Evolutionary conservation across 2,329 filamentous ascomycete species (phyloP).

Genomic region (Karstenula rhodostoma): DNA sequence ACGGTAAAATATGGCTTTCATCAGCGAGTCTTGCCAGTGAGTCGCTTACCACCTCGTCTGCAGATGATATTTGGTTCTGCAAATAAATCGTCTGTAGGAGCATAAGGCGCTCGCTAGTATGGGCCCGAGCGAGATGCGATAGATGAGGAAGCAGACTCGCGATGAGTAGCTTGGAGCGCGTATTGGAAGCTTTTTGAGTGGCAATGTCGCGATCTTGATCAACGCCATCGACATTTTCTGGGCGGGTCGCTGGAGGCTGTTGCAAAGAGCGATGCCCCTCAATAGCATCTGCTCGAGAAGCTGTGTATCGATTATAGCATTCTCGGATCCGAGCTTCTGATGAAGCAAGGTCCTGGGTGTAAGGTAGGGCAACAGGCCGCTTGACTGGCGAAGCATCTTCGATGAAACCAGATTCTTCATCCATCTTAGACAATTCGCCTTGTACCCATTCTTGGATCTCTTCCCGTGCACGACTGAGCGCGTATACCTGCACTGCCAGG

Average conservation of each 20-base stretch:
- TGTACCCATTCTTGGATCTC: slow-evolving; percentile 62
- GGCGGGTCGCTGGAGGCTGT: slow-evolving; percentile 8
- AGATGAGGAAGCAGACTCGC: slow-evolving; percentile 42
- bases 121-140: slow-evolving; percentile 33
- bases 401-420: slow-evolving; percentile 46
- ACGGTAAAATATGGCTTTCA: slow-evolving; percentile 50
- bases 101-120: slow-evolving; percentile 40
- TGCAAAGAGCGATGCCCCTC: slow-evolving; percentile 31
- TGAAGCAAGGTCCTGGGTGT: slow-evolving; percentile 25
- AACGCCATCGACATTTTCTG: slow-evolving; percentile 1
- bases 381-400: slow-evolving; percentile 47
- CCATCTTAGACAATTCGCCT: slow-evolving; percentile 55
- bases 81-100: slow-evolving; percentile 47
- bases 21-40: slow-evolving; percentile 45
- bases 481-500: slow-evolving; percentile 44
- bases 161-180: slow-evolving; percentile 19
- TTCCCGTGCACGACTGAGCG: slow-evolving; percentile 56
- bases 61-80: slow-evolving; percentile 39
- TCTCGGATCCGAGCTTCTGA: slow-evolving; percentile 36
- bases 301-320: slow-evolving; percentile 43
- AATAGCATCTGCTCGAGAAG: slow-evolving; percentile 34
- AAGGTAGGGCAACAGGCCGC: slow-evolving; percentile 17
- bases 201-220: background rate
- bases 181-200: background rate
- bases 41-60: slow-evolving; percentile 40